These are phyloP conservation scores for Yarrowia porcina DNA, from an alignment of 805 yeast genomes.

Conservation along the genomic window DNA sequence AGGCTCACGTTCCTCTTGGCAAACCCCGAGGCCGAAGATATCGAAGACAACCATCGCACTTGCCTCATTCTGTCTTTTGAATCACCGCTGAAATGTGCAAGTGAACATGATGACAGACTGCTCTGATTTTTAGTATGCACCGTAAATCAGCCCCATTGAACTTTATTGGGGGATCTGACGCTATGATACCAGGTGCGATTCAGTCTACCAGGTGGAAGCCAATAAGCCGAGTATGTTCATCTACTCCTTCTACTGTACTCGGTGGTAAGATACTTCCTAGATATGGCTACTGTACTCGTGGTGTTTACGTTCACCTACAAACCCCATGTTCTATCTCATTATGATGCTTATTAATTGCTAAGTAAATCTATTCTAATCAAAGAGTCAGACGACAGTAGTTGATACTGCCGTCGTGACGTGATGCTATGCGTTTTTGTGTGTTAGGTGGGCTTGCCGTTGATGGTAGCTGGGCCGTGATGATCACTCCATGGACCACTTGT, in stretches of 20 bases:
- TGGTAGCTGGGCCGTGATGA: not conserved
- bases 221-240: too few relatives aligned
- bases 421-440: conserved; percentile 13
- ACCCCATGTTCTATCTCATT: not conserved
- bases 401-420: not conserved
- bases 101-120: not conserved
- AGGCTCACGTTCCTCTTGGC: not conserved
- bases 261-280: too few relatives aligned
- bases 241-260: too few relatives aligned
- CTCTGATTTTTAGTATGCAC: not conserved
- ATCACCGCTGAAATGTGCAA: not conserved
- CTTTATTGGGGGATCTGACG: not conserved
- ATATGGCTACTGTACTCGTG: too few relatives aligned
- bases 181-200: too few relatives aligned
- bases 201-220: too few relatives aligned
- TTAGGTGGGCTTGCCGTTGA: not conserved
- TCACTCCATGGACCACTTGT: conserved; percentile 26
- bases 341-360: conserved; percentile 16
- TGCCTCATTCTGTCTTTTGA: not conserved
- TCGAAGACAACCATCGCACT: not conserved
- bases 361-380: conserved; percentile 9
- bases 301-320: not conserved
- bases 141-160: not conserved
- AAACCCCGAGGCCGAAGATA: not conserved
- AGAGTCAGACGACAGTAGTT: not conserved